Conservation (phyloP, 805 yeast genomes). For the Sugiyamaella smithiae region DNA sequence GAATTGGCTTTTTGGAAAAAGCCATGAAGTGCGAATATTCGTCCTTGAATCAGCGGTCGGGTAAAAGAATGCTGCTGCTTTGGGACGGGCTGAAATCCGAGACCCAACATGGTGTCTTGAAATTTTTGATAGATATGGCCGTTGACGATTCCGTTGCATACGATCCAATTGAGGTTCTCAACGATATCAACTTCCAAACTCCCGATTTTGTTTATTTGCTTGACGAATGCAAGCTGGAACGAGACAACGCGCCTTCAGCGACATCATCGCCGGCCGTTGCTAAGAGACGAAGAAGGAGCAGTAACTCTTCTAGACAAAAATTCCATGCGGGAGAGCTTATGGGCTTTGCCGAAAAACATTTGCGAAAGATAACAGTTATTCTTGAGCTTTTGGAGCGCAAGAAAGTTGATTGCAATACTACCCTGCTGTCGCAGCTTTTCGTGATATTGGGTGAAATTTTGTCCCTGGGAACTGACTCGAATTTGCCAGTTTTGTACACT, state of each 20-base stretch:
- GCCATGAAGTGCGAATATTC: slow-evolving; percentile 43
- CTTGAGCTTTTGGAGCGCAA: slow-evolving; percentile 71
- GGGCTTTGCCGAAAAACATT: slow-evolving; percentile 70
- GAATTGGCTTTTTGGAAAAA: slow-evolving; percentile 57
- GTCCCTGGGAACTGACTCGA: slow-evolving; percentile 83
- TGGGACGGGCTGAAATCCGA: slow-evolving; percentile 57
- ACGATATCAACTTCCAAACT: slow-evolving; percentile 55
- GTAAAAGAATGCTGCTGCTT: slow-evolving; percentile 50
- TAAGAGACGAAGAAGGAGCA: slow-evolving; percentile 70
- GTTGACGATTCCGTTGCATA: slow-evolving; percentile 39
- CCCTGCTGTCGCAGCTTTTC: slow-evolving; percentile 35
- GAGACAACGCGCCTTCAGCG: slow-evolving; percentile 35
- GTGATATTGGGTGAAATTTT: slow-evolving; percentile 39
- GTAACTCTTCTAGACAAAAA: slow-evolving; percentile 71
- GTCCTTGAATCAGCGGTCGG: slow-evolving; percentile 43
- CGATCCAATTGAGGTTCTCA: slow-evolving; percentile 48
- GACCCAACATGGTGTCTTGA: slow-evolving; percentile 54
- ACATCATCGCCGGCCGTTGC: slow-evolving; percentile 36
- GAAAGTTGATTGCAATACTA: slow-evolving; percentile 29
- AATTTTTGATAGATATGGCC: slow-evolving; percentile 57
- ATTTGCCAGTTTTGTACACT: slow-evolving; percentile 83
- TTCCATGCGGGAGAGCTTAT: slow-evolving; percentile 56
- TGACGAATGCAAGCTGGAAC: slow-evolving; percentile 55
- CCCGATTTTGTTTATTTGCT: slow-evolving; percentile 59
- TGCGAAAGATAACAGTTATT: slow-evolving; percentile 71